A percentile compares a stretch with the other conserved stretches of the same genome.
phyloP scores from a whole-genome alignment of 108 stramenopile species.

The Cyclotella distinguenda region DNA sequence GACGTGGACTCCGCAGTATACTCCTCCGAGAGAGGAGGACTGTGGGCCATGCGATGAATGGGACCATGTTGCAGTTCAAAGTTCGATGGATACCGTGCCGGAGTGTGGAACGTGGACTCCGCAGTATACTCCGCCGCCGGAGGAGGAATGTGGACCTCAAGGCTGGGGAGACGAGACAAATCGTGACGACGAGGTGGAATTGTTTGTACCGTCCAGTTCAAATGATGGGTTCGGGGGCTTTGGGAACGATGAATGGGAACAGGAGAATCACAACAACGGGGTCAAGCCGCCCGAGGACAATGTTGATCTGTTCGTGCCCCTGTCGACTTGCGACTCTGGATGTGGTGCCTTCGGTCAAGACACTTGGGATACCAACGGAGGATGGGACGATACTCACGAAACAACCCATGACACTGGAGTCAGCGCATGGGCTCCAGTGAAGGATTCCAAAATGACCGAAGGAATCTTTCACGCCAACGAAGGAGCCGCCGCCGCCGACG shows the following conservation, averaged over 20 bases:
- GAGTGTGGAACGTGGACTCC: slow-evolving; percentile 41
- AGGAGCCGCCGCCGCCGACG: slow-evolving; percentile 85
- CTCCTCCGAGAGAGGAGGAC: slow-evolving; percentile 18
- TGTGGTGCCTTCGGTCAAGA: slow-evolving; percentile 6
- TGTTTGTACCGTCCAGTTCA: not conserved
- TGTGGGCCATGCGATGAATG: not conserved
- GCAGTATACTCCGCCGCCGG: slow-evolving; percentile 44
- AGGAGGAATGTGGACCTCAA: slow-evolving; percentile 29
- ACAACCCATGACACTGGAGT: slow-evolving; percentile 18
- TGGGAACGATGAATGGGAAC: no score
- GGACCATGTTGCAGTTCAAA: not conserved
- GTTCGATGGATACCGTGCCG: not conserved
- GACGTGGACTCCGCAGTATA: slow-evolving; percentile 36
- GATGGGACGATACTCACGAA: slow-evolving; percentile 35
- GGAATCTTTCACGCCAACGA: slow-evolving; percentile 63
- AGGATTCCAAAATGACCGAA: slow-evolving; percentile 14
- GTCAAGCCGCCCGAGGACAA: no score
- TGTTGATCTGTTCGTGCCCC: not conserved
- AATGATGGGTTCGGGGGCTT: no score
- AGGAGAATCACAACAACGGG: no score
- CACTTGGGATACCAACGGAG: slow-evolving; percentile 29
- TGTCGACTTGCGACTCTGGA: slow-evolving; percentile 9
- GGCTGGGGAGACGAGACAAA: slow-evolving; percentile 17
- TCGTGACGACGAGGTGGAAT: not conserved
- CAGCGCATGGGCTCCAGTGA: slow-evolving; percentile 31